phyloP scores from a whole-genome alignment of 495 filamentous ascomycete species.

The Evernia prunastri region DNA sequence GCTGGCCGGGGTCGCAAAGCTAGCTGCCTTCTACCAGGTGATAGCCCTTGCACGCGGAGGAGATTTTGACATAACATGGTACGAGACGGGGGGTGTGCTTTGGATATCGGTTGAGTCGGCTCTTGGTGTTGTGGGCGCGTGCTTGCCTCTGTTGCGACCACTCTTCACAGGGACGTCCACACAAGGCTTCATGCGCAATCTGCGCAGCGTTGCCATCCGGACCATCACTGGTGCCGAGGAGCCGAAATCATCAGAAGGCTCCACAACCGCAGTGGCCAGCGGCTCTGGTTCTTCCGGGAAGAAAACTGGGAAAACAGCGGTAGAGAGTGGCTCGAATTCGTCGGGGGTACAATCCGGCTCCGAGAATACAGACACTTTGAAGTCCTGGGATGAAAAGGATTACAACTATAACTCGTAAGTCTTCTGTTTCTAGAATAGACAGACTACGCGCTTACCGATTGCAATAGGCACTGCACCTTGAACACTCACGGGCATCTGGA shows the following conservation, averaged over 20 bases:
- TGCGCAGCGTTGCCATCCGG: constrained; percentile 5
- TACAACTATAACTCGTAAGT: constrained; percentile 1
- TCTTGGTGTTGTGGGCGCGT: constrained; percentile 41
- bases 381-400: constrained; percentile 6
- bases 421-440: neutral
- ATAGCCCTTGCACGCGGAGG: constrained; percentile 9
- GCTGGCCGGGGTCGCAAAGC: constrained; percentile 1
- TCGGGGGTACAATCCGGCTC: neutral
- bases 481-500: constrained; percentile 2
- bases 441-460: neutral
- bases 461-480: neutral
- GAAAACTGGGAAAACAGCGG: neutral
- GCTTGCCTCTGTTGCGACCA: constrained; percentile 34
- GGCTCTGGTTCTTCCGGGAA: constrained; percentile 1
- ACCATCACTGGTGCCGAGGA: constrained; percentile 1
- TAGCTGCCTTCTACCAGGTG: constrained; percentile 22
- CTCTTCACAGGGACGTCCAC: neutral
- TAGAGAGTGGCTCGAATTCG: neutral
- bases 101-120: constrained; percentile 41
- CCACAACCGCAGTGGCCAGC: constrained; percentile 1
- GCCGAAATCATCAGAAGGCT: neutral
- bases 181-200: neutral
- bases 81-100: constrained; percentile 18
- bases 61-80: constrained; percentile 10
- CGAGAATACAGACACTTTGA: constrained; percentile 3